Conservation (phyloP, 345 rosid species). For the Tarenaya hassleriana region DNA sequence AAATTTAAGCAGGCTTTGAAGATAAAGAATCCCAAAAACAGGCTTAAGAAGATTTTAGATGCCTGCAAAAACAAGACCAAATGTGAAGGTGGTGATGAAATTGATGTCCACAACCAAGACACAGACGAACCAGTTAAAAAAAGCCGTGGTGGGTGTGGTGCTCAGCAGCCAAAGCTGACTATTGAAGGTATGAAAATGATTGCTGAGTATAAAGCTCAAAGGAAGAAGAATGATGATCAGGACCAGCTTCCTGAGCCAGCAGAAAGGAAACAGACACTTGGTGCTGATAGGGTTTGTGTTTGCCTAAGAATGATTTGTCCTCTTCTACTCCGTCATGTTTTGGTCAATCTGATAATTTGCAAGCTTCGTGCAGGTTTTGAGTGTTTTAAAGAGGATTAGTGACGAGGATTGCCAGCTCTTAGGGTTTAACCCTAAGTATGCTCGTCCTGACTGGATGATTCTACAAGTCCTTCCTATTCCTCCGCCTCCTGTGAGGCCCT, state of each 20-base stretch:
- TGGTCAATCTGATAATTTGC: constrained; percentile 14
- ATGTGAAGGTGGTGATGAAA: constrained; percentile 87
- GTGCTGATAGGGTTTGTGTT: constrained; percentile 70
- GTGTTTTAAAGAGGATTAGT: constrained; percentile 91
- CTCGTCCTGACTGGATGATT: constrained; percentile 99
- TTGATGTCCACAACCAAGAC: constrained; percentile 57
- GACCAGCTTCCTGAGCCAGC: constrained; percentile 96
- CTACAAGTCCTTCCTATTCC: constrained; percentile 95
- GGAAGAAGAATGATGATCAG: constrained; percentile 76
- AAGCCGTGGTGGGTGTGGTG: constrained; percentile 90
- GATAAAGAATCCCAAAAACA: constrained; percentile 86
- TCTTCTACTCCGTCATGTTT: neutral
- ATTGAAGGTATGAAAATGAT: constrained; percentile 97
- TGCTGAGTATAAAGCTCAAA: constrained; percentile 72
- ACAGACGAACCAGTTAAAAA: constrained; percentile 73
- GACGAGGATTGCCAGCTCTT: constrained; percentile 81
- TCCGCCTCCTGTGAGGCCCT: constrained; percentile 98
- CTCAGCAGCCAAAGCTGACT: constrained; percentile 78
- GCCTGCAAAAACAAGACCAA: constrained; percentile 82
- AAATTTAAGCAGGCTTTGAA: constrained; percentile 92
- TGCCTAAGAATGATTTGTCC: constrained; percentile 1
- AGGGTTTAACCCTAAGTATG: constrained; percentile 91
- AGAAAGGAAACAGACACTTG: constrained; percentile 88
- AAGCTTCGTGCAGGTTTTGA: constrained; percentile 52
- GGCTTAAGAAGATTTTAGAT: constrained; percentile 81